Percentiles rank a stretch among this genome's conserved stretches.
Conservation (phyloP, 371 early-diverging fungal genomes). For the Mucor irregularis region DNA sequence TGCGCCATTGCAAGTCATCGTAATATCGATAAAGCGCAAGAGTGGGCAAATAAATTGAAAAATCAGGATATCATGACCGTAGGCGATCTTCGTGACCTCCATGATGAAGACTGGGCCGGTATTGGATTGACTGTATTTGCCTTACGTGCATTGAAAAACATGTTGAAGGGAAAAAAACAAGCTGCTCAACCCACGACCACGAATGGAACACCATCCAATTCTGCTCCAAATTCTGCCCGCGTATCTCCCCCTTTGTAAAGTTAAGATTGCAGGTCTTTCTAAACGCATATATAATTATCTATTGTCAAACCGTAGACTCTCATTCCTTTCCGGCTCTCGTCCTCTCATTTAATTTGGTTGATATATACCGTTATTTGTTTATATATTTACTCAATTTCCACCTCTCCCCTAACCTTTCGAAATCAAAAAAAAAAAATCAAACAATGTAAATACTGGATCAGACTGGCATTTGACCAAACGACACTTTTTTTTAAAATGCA, state of each 20-base stretch:
- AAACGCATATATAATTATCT: neutral
- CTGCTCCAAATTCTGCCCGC: slow-evolving; percentile 17
- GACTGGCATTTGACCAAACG: slow-evolving; percentile 12
- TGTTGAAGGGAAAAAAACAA: slow-evolving; percentile 60
- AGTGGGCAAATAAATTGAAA: slow-evolving; percentile 72
- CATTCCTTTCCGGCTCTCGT: neutral
- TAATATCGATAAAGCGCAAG: slow-evolving; percentile 68
- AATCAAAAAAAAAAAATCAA: neutral
- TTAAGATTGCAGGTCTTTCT: slow-evolving; percentile 21
- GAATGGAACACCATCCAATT: neutral
- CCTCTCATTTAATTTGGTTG: neutral
- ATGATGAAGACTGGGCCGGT: slow-evolving; percentile 77
- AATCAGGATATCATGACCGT: slow-evolving; percentile 81
- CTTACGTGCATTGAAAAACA: slow-evolving; percentile 79
- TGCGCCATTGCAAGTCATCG: slow-evolving; percentile 69
- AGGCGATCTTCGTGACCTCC: slow-evolving; percentile 74
- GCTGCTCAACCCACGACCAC: neutral
- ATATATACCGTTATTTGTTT: neutral
- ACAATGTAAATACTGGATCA: slow-evolving; percentile 22
- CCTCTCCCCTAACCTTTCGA: neutral
- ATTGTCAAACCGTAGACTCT: too few species aligned
- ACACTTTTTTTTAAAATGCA: neutral
- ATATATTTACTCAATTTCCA: neutral
- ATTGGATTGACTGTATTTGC: slow-evolving; percentile 88
- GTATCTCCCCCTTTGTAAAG: slow-evolving; percentile 21